These are phyloP conservation scores for Monosporascus ibericus DNA, from an alignment of 2,329 filamentous ascomycete species.

Conservation along the genomic window DNA sequence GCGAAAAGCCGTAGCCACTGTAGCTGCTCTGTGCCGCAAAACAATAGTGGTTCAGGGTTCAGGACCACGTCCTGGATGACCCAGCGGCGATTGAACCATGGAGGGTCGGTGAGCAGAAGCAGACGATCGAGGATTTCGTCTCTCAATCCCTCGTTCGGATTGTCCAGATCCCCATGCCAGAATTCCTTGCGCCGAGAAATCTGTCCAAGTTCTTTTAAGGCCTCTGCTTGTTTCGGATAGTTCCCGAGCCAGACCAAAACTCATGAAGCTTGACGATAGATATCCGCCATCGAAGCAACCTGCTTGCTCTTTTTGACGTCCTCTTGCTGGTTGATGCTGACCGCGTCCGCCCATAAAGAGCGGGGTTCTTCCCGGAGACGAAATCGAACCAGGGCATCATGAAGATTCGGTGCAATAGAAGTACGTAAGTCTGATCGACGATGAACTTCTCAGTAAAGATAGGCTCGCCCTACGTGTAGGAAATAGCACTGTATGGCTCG, in stretches of 20 bases:
- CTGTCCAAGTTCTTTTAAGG: background rate
- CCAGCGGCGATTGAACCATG: background rate
- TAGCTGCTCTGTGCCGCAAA: background rate
- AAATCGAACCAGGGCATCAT: constrained; percentile 1
- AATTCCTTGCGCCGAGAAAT: background rate
- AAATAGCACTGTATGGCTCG: background rate
- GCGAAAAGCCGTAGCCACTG: background rate
- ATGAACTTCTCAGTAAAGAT: constrained; percentile 2
- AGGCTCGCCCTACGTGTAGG: constrained; percentile 2
- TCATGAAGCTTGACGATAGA: background rate
- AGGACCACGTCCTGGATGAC: background rate
- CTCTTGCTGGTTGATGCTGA: background rate
- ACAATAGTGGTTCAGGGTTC: background rate
- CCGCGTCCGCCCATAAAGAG: background rate
- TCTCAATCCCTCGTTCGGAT: background rate
- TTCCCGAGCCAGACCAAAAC: background rate
- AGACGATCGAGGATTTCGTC: background rate
- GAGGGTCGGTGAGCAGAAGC: background rate
- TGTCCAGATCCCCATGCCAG: background rate
- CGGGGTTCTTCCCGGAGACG: background rate
- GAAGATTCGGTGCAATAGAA: constrained; percentile 1
- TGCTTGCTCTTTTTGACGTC: background rate
- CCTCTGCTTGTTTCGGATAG: background rate
- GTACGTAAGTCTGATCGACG: background rate
- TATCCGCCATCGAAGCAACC: background rate